Percentiles rank a stretch among this genome's conserved stretches.
Conservation (phyloP, 768 basidiomycete genomes). For the Fibroporia radiculosa region DNA sequence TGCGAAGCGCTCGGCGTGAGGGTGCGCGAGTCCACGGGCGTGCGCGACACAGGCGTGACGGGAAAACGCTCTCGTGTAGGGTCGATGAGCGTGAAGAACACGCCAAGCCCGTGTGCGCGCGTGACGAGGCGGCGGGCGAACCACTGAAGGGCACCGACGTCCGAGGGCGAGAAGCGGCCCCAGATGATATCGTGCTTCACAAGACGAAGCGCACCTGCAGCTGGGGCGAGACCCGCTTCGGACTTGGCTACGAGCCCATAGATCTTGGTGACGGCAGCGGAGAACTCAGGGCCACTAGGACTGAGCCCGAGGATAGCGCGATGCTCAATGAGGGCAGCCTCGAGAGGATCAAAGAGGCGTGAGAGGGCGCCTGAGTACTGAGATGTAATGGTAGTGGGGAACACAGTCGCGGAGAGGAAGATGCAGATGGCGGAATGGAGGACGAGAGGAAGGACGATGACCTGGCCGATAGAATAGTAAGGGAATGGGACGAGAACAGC, state of each 20-base stretch:
- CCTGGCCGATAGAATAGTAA: constrained; percentile 50
- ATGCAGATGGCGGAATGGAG: constrained; percentile 55
- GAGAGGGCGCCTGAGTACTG: constrained; percentile 46
- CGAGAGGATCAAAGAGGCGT: constrained; percentile 40
- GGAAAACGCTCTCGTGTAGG: constrained; percentile 50
- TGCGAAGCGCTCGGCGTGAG: constrained; percentile 31
- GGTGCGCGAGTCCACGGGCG: constrained; percentile 31
- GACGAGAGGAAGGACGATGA: constrained; percentile 47
- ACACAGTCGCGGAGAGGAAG: constrained; percentile 42
- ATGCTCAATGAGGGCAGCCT: constrained; percentile 39
- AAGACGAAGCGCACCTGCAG: constrained; percentile 44
- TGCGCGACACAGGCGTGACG: constrained; percentile 24
- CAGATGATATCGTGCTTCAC: constrained; percentile 54
- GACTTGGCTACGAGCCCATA: constrained; percentile 25
- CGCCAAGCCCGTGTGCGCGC: constrained; percentile 51
- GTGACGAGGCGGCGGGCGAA: constrained; percentile 43
- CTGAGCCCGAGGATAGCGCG: constrained; percentile 35
- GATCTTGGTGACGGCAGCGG: constrained; percentile 27
- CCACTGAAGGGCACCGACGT: constrained; percentile 45
- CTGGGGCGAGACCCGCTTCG: constrained; percentile 44
- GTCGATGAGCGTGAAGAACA: constrained; percentile 60
- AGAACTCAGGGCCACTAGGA: constrained; percentile 35
- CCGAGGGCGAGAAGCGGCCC: constrained; percentile 48
- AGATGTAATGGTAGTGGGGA: constrained; percentile 56
- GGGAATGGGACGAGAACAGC: constrained; percentile 59